Percentiles rank a stretch among this genome's conserved stretches.
phyloP scores from a whole-genome alignment of 306 rosid genomes.

The apple (Malus domestica) region DNA sequence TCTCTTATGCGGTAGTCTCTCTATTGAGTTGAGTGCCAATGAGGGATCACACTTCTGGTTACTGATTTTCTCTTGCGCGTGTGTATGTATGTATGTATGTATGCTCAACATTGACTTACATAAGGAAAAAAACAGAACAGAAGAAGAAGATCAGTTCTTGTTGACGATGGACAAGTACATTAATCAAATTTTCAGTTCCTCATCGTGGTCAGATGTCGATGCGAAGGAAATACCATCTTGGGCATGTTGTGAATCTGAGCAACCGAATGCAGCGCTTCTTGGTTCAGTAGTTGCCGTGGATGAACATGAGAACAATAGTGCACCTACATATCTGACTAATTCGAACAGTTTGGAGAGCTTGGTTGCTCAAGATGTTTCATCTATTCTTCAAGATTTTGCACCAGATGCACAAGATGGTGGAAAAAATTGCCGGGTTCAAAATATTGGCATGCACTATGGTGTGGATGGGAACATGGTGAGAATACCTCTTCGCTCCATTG shows the following conservation, averaged over 20 bases:
- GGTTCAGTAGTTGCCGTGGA: not conserved
- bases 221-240: constrained; percentile 1
- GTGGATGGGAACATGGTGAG: constrained; percentile 2
- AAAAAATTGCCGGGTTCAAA: not conserved
- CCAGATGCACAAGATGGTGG: constrained; percentile 6
- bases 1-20: not conserved
- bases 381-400: constrained; percentile 9
- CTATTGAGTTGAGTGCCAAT: not conserved
- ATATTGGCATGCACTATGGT: constrained; percentile 1
- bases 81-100: not conserved
- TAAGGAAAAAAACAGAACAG: no score
- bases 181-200: constrained; percentile 6
- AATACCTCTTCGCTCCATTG: constrained; percentile 1
- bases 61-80: not conserved
- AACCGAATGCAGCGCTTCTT: not conserved
- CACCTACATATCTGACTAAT: constrained; percentile 3
- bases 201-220: constrained; percentile 18
- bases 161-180: constrained; percentile 14
- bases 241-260: not conserved
- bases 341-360: constrained; percentile 17
- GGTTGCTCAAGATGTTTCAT: constrained; percentile 21
- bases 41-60: not conserved
- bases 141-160: not conserved
- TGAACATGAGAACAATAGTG: constrained; percentile 8
- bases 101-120: not conserved